Evolutionary conservation across 768 basidiomycete species (phyloP), one percentile per base, ranked within the genome.

Genomic region (Chalciporus piperatus): DNA sequence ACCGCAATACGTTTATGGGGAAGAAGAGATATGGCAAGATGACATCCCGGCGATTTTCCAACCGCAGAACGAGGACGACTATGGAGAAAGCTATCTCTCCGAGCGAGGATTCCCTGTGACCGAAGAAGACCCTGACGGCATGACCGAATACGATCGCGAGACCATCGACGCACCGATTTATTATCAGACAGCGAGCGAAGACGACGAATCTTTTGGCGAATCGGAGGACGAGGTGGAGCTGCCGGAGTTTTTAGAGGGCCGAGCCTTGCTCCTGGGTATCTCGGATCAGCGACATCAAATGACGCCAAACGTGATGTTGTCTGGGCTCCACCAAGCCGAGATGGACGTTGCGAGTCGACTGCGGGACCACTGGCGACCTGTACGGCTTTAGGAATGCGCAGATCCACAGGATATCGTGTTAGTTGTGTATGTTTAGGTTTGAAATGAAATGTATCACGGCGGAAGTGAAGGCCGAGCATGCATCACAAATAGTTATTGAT

Each of bases 351-450:
- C 76, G 12, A 78, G 69, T 49, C 65, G 59, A 42, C 63, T 89
- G 55, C 76, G 70, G 46, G 75, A 73, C 23, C 86, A 90, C 61
- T 90, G 88, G 88, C 70, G 75, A 22, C 87, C 84, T 0, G 79
- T 84, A 49, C 78, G 71, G 52, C 69, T 81, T 38, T 87, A 69
- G 51, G 23, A 13, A 28, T 8, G 14, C 3, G 8, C 32, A 9
- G 27, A 27, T 27, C 3, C 27, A 32, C 32, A 32, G 32, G 4
- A 32, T 37, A 39, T 33, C 19, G 28, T 35, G 33, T 41, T n/a
- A 1, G 12, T 27, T 27, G 23, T 14, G 10, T 50, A 39, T 51
- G 28, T 22, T 50, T 17, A 8, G 1, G 16, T n/a, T 32, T 12
- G 30, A 10, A 32, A 28, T 43, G 25, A 13, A 13, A 17, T 40